Conservation (phyloP, 208 protist species). For the Acanthamoeba castellanii region DNA sequence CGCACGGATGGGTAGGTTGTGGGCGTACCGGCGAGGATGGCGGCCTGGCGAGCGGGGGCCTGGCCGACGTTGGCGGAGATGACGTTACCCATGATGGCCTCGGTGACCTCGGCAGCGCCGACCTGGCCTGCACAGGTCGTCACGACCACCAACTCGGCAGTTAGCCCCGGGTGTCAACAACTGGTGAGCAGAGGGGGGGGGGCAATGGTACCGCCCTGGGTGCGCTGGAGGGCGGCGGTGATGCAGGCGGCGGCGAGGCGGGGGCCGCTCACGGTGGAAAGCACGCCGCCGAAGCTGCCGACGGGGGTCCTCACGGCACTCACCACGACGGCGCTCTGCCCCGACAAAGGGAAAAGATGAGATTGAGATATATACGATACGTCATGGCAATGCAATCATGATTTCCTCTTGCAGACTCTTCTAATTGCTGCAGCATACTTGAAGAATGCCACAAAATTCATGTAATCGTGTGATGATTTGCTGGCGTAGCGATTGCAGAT, state of each 20-base stretch:
- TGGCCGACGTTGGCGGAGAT: conserved; percentile 88
- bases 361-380: conserved; percentile 55
- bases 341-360: neutral
- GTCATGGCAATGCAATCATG: conserved; percentile 61
- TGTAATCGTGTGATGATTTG: too few relatives aligned
- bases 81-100: conserved; percentile 90
- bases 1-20: neutral
- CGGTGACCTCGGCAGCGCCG: conserved; percentile 78
- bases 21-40: conserved; percentile 79
- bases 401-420: too few relatives aligned
- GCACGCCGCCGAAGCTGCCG: too few relatives aligned
- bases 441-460: too few relatives aligned
- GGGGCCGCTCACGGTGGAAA: too few relatives aligned
- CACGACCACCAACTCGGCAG: too few relatives aligned
- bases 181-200: neutral
- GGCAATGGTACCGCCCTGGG: conserved; percentile 12
- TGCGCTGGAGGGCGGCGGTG: conserved; percentile 77
- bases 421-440: too few relatives aligned
- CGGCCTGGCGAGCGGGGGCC: conserved; percentile 88
- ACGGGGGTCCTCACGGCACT: too few relatives aligned
- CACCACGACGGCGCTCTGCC: neutral
- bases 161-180: neutral
- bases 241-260: conserved; percentile 85
- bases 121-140: neutral
- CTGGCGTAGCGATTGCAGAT: neutral